Percentiles rank a stretch among this genome's conserved stretches.
phyloP scores from a whole-genome alignment of 2,329 filamentous ascomycete genomes.

The Xylaria polymorpha region DNA sequence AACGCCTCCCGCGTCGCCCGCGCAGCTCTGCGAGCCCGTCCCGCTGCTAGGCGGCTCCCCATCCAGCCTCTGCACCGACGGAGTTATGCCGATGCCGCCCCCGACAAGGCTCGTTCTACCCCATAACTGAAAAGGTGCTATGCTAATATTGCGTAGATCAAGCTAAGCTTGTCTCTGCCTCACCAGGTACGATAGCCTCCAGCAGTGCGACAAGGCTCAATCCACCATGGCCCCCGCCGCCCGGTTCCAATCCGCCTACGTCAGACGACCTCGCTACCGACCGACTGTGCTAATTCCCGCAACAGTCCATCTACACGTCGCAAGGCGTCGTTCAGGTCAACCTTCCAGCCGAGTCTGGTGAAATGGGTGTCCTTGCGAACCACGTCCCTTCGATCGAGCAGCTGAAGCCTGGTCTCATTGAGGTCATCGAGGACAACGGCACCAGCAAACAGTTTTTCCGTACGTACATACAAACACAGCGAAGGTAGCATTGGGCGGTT shows the following conservation, averaged over 20 bases:
- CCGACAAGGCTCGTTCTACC: conserved; percentile 72
- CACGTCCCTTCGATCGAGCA: conserved; percentile 99
- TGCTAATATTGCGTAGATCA: conserved; percentile 71
- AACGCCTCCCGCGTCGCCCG: conserved; percentile 94
- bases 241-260: not conserved
- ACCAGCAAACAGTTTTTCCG: conserved; percentile 97
- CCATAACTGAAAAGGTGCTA: conserved; percentile 28
- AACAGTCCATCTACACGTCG: conserved; percentile 76
- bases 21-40: conserved; percentile 85
- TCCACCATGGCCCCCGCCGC: not conserved
- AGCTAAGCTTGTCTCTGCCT: conserved; percentile 96
- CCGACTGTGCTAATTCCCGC: conserved; percentile 61
- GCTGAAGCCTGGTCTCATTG: conserved; percentile 94
- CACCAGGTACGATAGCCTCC: conserved; percentile 84
- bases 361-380: conserved; percentile 99
- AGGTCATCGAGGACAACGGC: conserved; percentile 93
- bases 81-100: conserved; percentile 88
- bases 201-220: not conserved
- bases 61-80: conserved; percentile 85
- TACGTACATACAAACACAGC: conserved; percentile 63
- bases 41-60: conserved; percentile 79
- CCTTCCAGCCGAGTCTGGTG: conserved; percentile 95
- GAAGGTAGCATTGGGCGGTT: conserved; percentile 26
- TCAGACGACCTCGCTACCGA: conserved; percentile 22
- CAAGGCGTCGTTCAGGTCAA: conserved; percentile 92